Conservation (phyloP, 2,329 filamentous ascomycete species). For the Thelonectria olida region DNA sequence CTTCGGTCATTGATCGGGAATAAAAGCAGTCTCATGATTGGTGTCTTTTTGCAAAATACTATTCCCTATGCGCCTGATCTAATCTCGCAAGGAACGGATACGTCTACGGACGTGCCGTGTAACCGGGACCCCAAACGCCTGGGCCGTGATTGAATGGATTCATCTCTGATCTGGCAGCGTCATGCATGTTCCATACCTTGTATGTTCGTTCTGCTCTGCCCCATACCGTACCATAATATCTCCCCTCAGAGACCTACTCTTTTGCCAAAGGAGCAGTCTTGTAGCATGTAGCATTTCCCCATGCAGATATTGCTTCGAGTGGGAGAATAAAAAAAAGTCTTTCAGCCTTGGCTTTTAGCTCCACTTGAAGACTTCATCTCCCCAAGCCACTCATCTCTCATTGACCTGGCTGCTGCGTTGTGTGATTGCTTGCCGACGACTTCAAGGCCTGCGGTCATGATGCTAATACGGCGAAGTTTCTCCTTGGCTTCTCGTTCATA, state of each 20-base stretch:
- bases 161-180: constrained; percentile 17
- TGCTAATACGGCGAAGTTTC: constrained; percentile 79
- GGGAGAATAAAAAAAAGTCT: neutral
- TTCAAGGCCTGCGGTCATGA: constrained; percentile 79
- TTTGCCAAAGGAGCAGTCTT: neutral
- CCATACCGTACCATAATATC: constrained; percentile 2
- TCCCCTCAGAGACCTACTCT: neutral
- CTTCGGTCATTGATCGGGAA: constrained; percentile 1
- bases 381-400: constrained; percentile 49
- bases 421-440: constrained; percentile 51
- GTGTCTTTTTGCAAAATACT: constrained; percentile 5
- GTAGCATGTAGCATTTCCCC: neutral
- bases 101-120: constrained; percentile 31
- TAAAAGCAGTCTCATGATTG: constrained; percentile 11
- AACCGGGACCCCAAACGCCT: constrained; percentile 39
- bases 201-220: neutral
- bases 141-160: constrained; percentile 24
- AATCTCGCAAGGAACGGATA: constrained; percentile 23
- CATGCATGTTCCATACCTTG: neutral
- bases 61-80: constrained; percentile 30
- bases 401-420: constrained; percentile 8
- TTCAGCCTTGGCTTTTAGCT: constrained; percentile 17
- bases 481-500: constrained; percentile 82
- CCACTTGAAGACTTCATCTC: constrained; percentile 31
- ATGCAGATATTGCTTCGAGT: neutral